Percentiles rank a stretch among this genome's conserved stretches.
These are phyloP conservation scores for Globisporangium nunn DNA, from an alignment of 352 stramenopile genomes.

Conservation along the genomic window DNA sequence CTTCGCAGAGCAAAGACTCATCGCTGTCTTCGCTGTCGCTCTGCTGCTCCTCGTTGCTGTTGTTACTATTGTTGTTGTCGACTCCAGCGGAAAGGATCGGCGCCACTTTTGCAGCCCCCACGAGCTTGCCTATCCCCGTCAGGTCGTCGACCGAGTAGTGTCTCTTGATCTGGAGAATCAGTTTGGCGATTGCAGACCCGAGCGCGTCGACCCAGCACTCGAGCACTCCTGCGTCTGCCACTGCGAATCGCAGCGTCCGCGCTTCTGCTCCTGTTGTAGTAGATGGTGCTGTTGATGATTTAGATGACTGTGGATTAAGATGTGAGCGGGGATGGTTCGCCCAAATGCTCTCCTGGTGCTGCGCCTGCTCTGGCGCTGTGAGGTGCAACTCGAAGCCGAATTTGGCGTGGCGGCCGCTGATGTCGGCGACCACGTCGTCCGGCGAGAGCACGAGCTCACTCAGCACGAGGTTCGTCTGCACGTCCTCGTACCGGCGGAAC, in stretches of 20 bases:
- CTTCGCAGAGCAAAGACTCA: constrained; percentile 6
- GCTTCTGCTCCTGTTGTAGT: neutral
- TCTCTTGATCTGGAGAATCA: constrained; percentile 25
- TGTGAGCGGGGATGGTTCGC: too few relatives aligned
- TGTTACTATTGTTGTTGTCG: constrained; percentile 1
- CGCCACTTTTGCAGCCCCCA: constrained; percentile 4
- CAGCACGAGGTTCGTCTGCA: constrained; percentile 19
- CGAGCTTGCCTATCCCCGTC: constrained; percentile 12
- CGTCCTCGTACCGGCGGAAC: constrained; percentile 34
- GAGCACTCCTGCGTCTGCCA: constrained; percentile 22
- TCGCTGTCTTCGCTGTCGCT: neutral
- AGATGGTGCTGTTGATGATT: neutral
- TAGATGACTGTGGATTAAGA: too few relatives aligned
- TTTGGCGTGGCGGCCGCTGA: constrained; percentile 36
- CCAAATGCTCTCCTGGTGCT: neutral
- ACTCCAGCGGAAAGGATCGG: constrained; percentile 7
- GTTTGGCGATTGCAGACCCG: constrained; percentile 33
- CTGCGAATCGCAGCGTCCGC: constrained; percentile 31
- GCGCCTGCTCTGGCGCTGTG: neutral
- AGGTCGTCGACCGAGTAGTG: constrained; percentile 16
- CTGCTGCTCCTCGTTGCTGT: neutral
- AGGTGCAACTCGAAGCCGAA: constrained; percentile 48
- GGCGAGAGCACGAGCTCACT: constrained; percentile 37
- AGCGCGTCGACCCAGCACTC: constrained; percentile 44
- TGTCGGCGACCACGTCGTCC: constrained; percentile 48